phyloP scores from a whole-genome alignment of 2,329 filamentous ascomycete species.

The Teratosphaeria nubilosa region DNA sequence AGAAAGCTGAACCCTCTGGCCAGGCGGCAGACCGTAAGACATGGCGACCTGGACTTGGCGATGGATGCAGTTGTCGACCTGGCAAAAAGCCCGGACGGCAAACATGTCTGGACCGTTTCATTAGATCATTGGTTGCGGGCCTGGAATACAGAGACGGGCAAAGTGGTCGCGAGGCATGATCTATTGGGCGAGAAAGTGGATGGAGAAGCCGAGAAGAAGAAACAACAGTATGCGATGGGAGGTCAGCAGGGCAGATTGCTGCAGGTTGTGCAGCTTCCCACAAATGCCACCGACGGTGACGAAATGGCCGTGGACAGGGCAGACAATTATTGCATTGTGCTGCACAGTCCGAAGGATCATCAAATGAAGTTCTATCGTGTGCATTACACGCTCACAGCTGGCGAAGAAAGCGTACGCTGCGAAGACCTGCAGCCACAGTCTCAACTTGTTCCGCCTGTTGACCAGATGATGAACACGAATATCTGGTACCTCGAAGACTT shows the following conservation, averaged over 20 bases:
- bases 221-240: constrained; percentile 65
- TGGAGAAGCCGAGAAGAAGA: constrained; percentile 30
- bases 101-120: constrained; percentile 65
- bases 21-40: constrained; percentile 52
- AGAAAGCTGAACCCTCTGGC: constrained; percentile 58
- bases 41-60: constrained; percentile 57
- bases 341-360: constrained; percentile 79
- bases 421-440: constrained; percentile 45
- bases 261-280: constrained; percentile 54
- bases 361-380: constrained; percentile 96
- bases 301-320: constrained; percentile 7
- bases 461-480: constrained; percentile 41
- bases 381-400: neutral
- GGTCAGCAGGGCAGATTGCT: constrained; percentile 69
- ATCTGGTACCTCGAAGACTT: constrained; percentile 43
- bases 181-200: constrained; percentile 53
- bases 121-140: constrained; percentile 81
- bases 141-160: constrained; percentile 79
- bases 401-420: constrained; percentile 8
- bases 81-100: constrained; percentile 36
- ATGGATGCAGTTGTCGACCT: constrained; percentile 56
- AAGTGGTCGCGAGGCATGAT: constrained; percentile 66
- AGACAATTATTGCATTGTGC: constrained; percentile 54
- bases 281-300: constrained; percentile 39
- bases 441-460: constrained; percentile 53